Base-by-base conservation (phyloP, 257 asterid genomes). In the Oldenlandia corymbosa region DNA sequence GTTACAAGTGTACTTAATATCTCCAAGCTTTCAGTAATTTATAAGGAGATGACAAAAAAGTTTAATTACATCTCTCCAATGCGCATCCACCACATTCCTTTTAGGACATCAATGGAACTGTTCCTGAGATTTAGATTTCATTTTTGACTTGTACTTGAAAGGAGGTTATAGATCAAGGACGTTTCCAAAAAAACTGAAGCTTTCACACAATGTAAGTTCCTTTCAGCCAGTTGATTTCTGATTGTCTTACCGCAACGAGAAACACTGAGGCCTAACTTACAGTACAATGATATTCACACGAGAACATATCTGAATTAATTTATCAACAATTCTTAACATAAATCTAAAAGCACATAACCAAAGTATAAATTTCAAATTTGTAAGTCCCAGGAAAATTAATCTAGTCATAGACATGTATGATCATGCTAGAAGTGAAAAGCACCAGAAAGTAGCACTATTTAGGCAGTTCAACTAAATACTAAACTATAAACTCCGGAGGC, bases 401-500 rank as follows among this genome's bases (percentile, higher is more conserved):
- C 20, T 14, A 16, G 21, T 45, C 50, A 45, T 17, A 45, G 50
- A 17, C 21, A 50, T 50, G 59, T 13, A 8, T 13, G 21, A 54
- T 27, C 2, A 27, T 61, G 55, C 30, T 5, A 60, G 45, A 41
- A 17, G 21, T 7, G 26, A 26, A 53, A 50, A 31, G 17, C 13
- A 56, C 28, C 56, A 11, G 28, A 13, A 46, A 4, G 8, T 57
- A 50, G 28, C 31, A 14, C 7, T 57, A 57, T n/a, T 34, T 1
- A 9, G 46, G 34, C 17, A 21, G 24, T 32, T 46, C 51, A 56
- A 36, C 10, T 18, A 24, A 43, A 43, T 24, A 20, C n/a, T 16
- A 43, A 42, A 32, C 34, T 31, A 21, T 31, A 53, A 21, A 69
- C 31, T 23, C 11, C 28, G 23, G 54, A 67, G 36, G 71, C 88